These are phyloP conservation scores for Agapanthus africanus DNA, from an alignment of 106 monocot species.

Conservation along the genomic window DNA sequence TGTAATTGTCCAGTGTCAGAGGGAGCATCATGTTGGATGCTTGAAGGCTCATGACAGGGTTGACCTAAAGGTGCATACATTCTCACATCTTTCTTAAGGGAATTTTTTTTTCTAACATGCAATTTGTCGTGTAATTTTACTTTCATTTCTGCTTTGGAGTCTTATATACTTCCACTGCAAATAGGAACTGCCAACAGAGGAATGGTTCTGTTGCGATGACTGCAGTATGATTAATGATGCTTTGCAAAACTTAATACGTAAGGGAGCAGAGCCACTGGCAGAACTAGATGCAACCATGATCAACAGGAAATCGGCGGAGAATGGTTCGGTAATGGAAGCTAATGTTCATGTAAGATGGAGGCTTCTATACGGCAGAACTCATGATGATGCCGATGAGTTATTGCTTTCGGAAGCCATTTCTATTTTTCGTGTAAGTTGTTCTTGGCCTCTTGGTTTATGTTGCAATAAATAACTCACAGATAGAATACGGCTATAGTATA, in stretches of 20 bases:
- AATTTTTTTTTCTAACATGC: background rate
- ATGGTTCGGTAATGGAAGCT: conserved; percentile 20
- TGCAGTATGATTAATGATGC: conserved; percentile 46
- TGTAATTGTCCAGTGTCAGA: conserved; percentile 54
- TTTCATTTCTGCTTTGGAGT: background rate
- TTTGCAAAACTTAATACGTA: conserved; percentile 36
- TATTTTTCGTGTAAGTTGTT: conserved; percentile 82
- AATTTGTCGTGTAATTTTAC: background rate
- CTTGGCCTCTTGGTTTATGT: too few species aligned
- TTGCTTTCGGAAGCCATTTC: conserved; percentile 64
- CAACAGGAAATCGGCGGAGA: conserved; percentile 43
- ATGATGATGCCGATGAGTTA: conserved; percentile 29
- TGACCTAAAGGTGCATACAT: conserved; percentile 53
- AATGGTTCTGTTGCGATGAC: conserved; percentile 73
- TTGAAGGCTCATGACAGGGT: conserved; percentile 62
- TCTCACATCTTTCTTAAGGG: too few species aligned
- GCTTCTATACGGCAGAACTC: conserved; percentile 58
- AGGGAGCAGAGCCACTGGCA: conserved; percentile 38
- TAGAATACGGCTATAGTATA: too few species aligned
- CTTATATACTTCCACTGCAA: background rate
- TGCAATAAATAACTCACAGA: too few species aligned
- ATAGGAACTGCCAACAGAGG: conserved; percentile 75
- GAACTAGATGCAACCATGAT: conserved; percentile 33
- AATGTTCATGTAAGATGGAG: conserved; percentile 68
- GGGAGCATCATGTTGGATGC: too few species aligned